These are phyloP conservation scores for maize (Zea mays) DNA, from an alignment of 176 grass and related monocot species.

Conservation along the genomic window DNA sequence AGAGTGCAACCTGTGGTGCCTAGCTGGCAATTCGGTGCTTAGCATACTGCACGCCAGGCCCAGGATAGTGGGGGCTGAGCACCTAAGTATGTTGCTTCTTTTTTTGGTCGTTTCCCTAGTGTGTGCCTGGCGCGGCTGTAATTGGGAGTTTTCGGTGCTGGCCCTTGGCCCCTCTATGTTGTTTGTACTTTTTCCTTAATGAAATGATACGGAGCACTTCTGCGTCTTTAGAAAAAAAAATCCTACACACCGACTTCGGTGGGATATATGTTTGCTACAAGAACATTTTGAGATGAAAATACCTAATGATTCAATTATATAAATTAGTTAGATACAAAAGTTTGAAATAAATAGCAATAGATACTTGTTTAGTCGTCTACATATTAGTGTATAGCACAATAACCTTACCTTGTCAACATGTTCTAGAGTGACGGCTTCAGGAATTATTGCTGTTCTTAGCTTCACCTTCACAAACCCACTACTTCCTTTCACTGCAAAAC, in stretches of 20 bases:
- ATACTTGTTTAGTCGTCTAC: not conserved
- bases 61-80: too few relatives aligned
- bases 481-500: constrained; percentile 83
- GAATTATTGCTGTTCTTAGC: constrained; percentile 67
- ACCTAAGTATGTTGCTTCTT: too few relatives aligned
- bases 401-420: constrained; percentile 84
- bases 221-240: not conserved
- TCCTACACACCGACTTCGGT: not conserved
- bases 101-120: too few relatives aligned
- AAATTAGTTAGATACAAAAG: constrained; percentile 14
- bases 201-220: too few relatives aligned
- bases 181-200: too few relatives aligned
- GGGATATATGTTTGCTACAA: constrained; percentile 7
- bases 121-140: too few relatives aligned
- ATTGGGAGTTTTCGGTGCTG: too few relatives aligned
- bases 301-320: not conserved
- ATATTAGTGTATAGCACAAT: not conserved
- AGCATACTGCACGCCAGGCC: too few relatives aligned
- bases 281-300: not conserved
- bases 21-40: too few relatives aligned
- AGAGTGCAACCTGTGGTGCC: too few relatives aligned
- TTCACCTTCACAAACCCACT: constrained; percentile 80
- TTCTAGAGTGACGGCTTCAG: constrained; percentile 78
- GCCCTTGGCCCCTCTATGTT: too few relatives aligned
- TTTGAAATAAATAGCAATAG: not conserved